Conservation (phyloP, 345 rosid species). For the Citrus reticulata region DNA sequence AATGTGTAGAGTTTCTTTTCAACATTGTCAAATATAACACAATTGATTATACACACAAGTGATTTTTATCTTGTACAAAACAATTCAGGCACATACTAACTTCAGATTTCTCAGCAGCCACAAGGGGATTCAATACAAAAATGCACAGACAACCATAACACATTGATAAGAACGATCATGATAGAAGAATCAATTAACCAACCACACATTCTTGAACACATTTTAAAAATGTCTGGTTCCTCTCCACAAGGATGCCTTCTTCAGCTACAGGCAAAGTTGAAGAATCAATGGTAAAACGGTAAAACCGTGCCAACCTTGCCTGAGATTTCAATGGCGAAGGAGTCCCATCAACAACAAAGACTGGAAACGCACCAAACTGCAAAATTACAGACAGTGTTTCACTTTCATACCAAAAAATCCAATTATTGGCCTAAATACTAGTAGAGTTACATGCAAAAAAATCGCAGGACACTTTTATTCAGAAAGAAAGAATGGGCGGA, state of each 20-base stretch:
- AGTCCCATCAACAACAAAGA: constrained; percentile 83
- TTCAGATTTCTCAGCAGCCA: background rate
- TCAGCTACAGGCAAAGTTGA: constrained; percentile 32
- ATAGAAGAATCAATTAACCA: constrained; percentile 17
- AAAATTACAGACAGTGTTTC: constrained; percentile 1
- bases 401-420: background rate
- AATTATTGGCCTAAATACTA: background rate
- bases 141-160: background rate
- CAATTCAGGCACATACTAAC: background rate
- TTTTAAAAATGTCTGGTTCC: constrained; percentile 54
- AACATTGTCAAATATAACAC: background rate
- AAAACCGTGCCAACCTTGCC: constrained; percentile 62
- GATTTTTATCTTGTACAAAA: background rate
- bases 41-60: too few relatives aligned
- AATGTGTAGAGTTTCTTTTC: background rate
- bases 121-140: background rate
- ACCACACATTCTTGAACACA: constrained; percentile 80
- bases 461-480: background rate
- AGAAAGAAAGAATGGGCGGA: background rate
- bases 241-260: constrained; percentile 60
- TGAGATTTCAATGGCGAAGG: constrained; percentile 80
- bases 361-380: constrained; percentile 90
- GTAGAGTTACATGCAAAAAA: too few relatives aligned
- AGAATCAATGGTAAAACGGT: constrained; percentile 53
- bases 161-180: background rate